Conservation (phyloP, 306 rosid genomes). For the Cucurbita pepo region DNA sequence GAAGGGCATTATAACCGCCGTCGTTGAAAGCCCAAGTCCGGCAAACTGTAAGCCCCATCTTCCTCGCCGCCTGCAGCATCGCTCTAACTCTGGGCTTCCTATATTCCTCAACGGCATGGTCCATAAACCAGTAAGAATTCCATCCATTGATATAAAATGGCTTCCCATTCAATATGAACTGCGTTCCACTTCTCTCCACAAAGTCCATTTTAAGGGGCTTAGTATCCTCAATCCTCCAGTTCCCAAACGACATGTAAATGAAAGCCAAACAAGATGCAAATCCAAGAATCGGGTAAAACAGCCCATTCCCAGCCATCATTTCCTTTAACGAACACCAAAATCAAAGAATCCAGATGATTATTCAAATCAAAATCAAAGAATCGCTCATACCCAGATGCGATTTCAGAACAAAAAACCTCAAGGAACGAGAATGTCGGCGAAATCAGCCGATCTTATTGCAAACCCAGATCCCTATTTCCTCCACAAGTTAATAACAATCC, state of each 20-base stretch:
- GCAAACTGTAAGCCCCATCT: conserved; percentile 94
- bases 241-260: conserved; percentile 69
- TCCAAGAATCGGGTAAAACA: conserved; percentile 60
- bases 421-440: conserved; percentile 5
- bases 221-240: conserved; percentile 19
- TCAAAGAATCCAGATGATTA: conserved; percentile 16
- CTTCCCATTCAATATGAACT: conserved; percentile 53
- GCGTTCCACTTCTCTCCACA: conserved; percentile 65
- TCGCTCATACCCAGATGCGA: conserved; percentile 18
- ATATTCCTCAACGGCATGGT: conserved; percentile 48
- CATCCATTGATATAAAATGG: conserved; percentile 78
- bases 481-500: neutral
- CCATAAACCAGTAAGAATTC: conserved; percentile 97
- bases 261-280: conserved; percentile 48
- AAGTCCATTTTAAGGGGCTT: conserved; percentile 32
- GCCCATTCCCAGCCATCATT: conserved; percentile 50
- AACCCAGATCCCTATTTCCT: conserved; percentile 30
- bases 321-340: conserved; percentile 16
- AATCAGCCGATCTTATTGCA: conserved; percentile 7
- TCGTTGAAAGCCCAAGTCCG: conserved; percentile 97
- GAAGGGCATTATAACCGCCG: conserved; percentile 82
- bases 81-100: conserved; percentile 42
- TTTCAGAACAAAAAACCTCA: conserved; percentile 9
- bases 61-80: conserved; percentile 56
- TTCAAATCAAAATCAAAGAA: conserved; percentile 6